Evolutionary conservation across 805 yeast genomes (phyloP), one percentile per base, ranked within the genome.

Genomic region (Cyberlindnera xishuangbannaensis): DNA sequence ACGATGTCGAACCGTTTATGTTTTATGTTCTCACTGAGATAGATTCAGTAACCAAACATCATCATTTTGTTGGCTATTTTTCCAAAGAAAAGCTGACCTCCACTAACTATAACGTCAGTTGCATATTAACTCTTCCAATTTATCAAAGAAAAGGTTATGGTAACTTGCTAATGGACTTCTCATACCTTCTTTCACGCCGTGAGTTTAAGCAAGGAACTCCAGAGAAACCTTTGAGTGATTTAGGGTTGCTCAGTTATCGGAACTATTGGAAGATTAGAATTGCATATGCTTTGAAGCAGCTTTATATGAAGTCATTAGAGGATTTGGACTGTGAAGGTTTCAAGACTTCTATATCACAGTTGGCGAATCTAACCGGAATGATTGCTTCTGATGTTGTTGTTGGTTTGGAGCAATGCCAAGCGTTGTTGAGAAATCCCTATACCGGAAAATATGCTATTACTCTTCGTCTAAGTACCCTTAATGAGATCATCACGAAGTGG

Each of bases 1-100:
- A 86, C 53, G 97, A 92, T 51, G 97, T 90, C 27, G 96, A 92
- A 56, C 96, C 97, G 1, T 90, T 90, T 48, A 72, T 83, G 53
- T 92, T 92, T 53, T 92, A 90, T 58, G 76, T 88, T 2, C 58
- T 92, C 28, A 83, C 90, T 5, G 92, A 83, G 44, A 64, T 71
- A 27, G 83, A 78, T 47, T 64, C 50, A 5, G 30, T 41, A 0
- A 44, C 50, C 3, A 50, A 52, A 7, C 66, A 64, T 13, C 80
- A 80, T 51, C 87, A 84, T 51, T 83, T 92, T 59, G 88, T 88
- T 24, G 98, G 98, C 0, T 92, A 92, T 56, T 92, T 92, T 53
- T 83, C 95, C 16, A 92, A 92, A 50, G 96, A 88, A 49, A 71
- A 71, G 38, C 63, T 82, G 39, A 81, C 78, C 43, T 70, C 78